Evolutionary conservation across 768 basidiomycete genomes (phyloP).

Genomic region (Kwoniella sp.): DNA sequence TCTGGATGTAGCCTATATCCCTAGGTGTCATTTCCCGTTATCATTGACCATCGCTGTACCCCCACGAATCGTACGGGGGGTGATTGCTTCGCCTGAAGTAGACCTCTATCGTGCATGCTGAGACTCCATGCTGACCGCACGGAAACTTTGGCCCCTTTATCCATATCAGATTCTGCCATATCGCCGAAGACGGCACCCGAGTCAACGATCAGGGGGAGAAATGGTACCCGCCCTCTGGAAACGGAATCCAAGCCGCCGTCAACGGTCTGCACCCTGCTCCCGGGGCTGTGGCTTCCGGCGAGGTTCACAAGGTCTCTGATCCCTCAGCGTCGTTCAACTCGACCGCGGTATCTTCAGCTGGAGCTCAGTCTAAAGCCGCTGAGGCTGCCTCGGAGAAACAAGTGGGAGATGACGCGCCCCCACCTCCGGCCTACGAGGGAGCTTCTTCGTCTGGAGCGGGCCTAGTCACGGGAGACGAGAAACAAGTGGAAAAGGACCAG

Average conservation of each 20-base stretch:
- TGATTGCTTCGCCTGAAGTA: too few species aligned
- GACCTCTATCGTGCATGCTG: too few species aligned
- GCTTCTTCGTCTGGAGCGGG: background rate
- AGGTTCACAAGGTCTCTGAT: conserved; percentile 12
- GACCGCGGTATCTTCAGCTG: background rate
- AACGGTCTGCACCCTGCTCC: conserved; percentile 38
- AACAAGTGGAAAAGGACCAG: background rate
- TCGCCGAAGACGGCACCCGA: conserved; percentile 50
- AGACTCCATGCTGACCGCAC: conserved; percentile 1
- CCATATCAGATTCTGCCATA: conserved; percentile 48
- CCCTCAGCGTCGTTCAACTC: background rate
- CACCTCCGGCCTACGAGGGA: background rate
- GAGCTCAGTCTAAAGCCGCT: conserved; percentile 5
- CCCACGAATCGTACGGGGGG: too few species aligned
- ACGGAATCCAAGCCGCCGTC: conserved; percentile 51
- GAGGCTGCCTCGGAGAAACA: background rate
- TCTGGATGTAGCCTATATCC: background rate
- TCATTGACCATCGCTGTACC: too few species aligned
- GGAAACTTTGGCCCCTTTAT: background rate
- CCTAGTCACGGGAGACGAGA: background rate
- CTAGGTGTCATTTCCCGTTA: too few species aligned
- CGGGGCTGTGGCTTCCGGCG: conserved; percentile 39
- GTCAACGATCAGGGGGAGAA: conserved; percentile 47
- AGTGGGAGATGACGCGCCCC: background rate
- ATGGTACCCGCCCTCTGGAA: conserved; percentile 47